Evolutionary conservation across 192 early-diverging fungal species (phyloP).

Genomic region (Chytriomyces sp.): DNA sequence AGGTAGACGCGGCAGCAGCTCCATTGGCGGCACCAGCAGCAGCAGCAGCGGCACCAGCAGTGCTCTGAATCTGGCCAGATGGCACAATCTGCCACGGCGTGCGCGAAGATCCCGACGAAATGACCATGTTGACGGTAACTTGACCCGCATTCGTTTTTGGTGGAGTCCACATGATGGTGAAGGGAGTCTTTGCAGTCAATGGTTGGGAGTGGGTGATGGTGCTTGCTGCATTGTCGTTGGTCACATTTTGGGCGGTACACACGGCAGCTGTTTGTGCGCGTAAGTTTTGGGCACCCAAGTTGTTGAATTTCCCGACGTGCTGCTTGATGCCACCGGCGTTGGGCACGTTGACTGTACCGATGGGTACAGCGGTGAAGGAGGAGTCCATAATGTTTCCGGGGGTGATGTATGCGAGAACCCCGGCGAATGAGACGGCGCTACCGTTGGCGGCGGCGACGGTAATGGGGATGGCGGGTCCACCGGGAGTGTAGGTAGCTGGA

Average conservation of each 20-base stretch:
- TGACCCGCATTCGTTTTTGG: slow-evolving; percentile 7
- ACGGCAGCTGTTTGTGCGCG: slow-evolving; percentile 44
- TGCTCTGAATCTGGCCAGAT: slow-evolving; percentile 10
- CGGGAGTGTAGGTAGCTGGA: slow-evolving; percentile 32
- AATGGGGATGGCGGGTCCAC: slow-evolving; percentile 24
- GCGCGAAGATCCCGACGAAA: neutral
- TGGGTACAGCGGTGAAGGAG: slow-evolving; percentile 9
- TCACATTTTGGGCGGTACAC: slow-evolving; percentile 34
- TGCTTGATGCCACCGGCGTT: neutral
- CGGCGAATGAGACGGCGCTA: neutral
- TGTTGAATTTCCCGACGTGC: slow-evolving; percentile 18
- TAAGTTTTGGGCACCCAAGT: slow-evolving; percentile 28
- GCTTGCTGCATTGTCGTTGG: slow-evolving; percentile 24
- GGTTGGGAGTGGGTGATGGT: slow-evolving; percentile 44
- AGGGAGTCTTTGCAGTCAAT: neutral
- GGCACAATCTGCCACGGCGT: slow-evolving; percentile 11
- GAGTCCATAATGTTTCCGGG: slow-evolving; percentile 33
- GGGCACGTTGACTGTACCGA: neutral
- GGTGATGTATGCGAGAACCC: slow-evolving; percentile 44
- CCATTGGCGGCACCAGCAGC: neutral
- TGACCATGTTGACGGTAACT: slow-evolving; percentile 33
- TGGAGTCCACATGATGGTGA: slow-evolving; percentile 29
- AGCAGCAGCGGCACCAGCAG: neutral
- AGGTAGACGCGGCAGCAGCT: neutral
- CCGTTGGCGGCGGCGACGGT: slow-evolving; percentile 4